Conservation (phyloP, 2,329 filamentous ascomycete genomes). For the Lachnellula cervina region DNA sequence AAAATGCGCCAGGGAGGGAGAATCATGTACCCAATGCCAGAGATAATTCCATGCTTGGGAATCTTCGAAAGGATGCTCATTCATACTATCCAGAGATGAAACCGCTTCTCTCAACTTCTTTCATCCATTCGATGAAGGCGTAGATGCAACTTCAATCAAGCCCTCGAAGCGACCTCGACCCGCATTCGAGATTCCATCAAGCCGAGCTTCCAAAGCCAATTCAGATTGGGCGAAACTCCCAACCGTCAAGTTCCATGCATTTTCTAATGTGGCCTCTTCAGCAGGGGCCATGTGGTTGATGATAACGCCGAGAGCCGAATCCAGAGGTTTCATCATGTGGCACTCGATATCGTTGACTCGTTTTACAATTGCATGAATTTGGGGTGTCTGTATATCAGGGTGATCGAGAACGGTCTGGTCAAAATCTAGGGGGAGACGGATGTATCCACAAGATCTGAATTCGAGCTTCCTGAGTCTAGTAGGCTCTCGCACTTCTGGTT, state of each 20-base stretch:
- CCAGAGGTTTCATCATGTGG: constrained; percentile 29
- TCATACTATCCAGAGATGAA: background rate
- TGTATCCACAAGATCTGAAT: constrained; percentile 31
- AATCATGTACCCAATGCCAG: too few relatives aligned
- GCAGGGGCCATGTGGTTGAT: constrained; percentile 22
- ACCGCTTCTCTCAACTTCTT: background rate
- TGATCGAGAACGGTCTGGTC: constrained; percentile 24
- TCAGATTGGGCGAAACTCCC: constrained; percentile 12
- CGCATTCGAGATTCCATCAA: constrained; percentile 24
- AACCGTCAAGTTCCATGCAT: constrained; percentile 24
- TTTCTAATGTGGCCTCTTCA: constrained; percentile 23
- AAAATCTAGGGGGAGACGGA: constrained; percentile 28
- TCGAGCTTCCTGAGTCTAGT: constrained; percentile 20
- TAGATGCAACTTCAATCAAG: constrained; percentile 17
- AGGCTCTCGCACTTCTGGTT: constrained; percentile 18
- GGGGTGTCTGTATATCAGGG: constrained; percentile 2
- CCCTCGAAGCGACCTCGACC: constrained; percentile 28
- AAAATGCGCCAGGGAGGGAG: too few relatives aligned
- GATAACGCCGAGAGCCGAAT: constrained; percentile 22
- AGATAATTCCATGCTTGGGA: too few relatives aligned
- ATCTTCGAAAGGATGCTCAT: too few relatives aligned
- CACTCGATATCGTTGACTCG: constrained; percentile 23
- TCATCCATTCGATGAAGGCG: background rate
- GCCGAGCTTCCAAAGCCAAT: constrained; percentile 14
- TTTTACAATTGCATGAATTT: constrained; percentile 18